A percentile compares a stretch with the other conserved stretches of the same genome.
These are phyloP conservation scores for Plasmodium berghei DNA, from an alignment of 169 alveolate species.

Conservation along the genomic window DNA sequence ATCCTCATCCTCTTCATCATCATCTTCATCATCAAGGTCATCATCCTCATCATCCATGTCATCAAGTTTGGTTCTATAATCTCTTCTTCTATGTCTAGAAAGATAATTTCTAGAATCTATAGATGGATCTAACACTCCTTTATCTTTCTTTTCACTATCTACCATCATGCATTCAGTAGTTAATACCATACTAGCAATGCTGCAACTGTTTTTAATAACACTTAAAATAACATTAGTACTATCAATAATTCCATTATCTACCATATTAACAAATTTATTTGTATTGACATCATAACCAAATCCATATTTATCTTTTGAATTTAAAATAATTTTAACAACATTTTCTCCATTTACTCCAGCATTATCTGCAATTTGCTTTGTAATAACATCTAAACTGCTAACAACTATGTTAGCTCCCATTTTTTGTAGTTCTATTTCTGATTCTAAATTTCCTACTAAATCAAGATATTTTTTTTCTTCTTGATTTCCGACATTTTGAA, in stretches of 20 bases:
- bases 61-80: constrained; percentile 23
- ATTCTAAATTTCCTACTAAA: constrained; percentile 86
- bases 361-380: constrained; percentile 89
- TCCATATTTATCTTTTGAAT: constrained; percentile 89
- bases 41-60: constrained; percentile 52
- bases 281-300: constrained; percentile 92
- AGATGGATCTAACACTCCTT: constrained; percentile 37
- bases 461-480: constrained; percentile 64
- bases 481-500: constrained; percentile 28
- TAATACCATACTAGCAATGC: constrained; percentile 92
- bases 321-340: constrained; percentile 87
- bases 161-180: constrained; percentile 94
- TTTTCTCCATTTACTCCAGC: constrained; percentile 90
- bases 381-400: constrained; percentile 87
- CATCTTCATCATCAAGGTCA: constrained; percentile 49
- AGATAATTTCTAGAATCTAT: constrained; percentile 41
- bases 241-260: constrained; percentile 91
- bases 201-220: constrained; percentile 89
- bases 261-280: constrained; percentile 89
- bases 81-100: constrained; percentile 21
- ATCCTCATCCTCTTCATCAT: constrained; percentile 53
- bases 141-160: constrained; percentile 85
- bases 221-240: constrained; percentile 91
- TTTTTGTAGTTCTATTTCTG: constrained; percentile 89
- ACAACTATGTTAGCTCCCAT: constrained; percentile 91